phyloP scores from a whole-genome alignment of 352 stramenopile species.

The Phytophthora sansomeana region DNA sequence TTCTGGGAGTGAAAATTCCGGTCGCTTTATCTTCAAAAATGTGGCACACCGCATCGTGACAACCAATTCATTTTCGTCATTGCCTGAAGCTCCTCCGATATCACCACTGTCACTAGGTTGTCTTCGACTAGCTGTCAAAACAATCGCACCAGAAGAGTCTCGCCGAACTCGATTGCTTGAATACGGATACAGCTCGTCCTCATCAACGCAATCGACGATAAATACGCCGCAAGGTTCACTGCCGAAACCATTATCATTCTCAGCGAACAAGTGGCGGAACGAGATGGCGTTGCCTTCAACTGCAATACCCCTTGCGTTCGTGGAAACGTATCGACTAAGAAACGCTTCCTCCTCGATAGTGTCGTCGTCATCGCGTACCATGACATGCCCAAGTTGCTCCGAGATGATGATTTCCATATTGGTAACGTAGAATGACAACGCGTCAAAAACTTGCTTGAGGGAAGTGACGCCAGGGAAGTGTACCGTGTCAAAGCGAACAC shows the following conservation, averaged over 20 bases:
- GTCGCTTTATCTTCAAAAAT: slow-evolving; percentile 25
- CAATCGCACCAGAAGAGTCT: slow-evolving; percentile 37
- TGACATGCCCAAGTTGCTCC: slow-evolving; percentile 42
- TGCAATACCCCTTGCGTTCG: slow-evolving; percentile 26
- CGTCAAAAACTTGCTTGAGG: slow-evolving; percentile 46
- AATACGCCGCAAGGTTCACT: slow-evolving; percentile 17
- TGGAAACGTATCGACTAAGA: slow-evolving; percentile 40
- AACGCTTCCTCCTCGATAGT: slow-evolving; percentile 30
- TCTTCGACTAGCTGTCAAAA: slow-evolving; percentile 31
- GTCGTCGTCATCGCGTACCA: slow-evolving; percentile 50
- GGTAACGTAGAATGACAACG: slow-evolving; percentile 33
- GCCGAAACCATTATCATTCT: slow-evolving; percentile 11
- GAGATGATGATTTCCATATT: slow-evolving; percentile 57
- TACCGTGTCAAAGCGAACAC: slow-evolving; percentile 41
- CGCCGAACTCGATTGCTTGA: slow-evolving; percentile 27
- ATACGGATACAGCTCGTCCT: slow-evolving; percentile 40
- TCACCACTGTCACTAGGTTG: background rate
- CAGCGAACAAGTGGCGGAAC: slow-evolving; percentile 32
- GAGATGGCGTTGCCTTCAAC: slow-evolving; percentile 39
- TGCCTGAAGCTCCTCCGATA: background rate
- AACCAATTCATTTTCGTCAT: slow-evolving; percentile 19
- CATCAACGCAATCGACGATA: slow-evolving; percentile 35
- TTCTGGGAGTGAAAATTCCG: slow-evolving; percentile 16
- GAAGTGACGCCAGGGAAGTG: slow-evolving; percentile 36
- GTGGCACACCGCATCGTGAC: slow-evolving; percentile 37